Evolutionary conservation across 169 alveolate genomes (phyloP), one percentile per base, ranked within the genome.

Genomic region (Cryptosporidium ubiquitum): DNA sequence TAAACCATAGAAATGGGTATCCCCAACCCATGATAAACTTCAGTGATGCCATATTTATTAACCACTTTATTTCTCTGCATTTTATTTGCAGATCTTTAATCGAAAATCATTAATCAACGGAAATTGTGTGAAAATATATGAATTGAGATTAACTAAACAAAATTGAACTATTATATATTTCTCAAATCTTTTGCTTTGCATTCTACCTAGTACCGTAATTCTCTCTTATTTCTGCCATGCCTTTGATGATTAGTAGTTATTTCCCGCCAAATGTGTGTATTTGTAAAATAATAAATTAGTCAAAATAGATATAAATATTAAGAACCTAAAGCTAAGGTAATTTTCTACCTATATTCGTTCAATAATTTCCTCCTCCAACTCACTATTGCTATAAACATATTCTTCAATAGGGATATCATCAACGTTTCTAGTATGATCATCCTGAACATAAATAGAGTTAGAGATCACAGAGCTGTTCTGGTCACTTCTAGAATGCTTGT

Each of bases 351-450:
- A 79, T n/a, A 79, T 73, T 61, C 66, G 47, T 20, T 79, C 89
- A 42, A 64, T 18, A 42, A 79, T 58, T 40, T 79, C 89, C 40
- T 79, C 89, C 51, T 79, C 89, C 42, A 79, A 42, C 12, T 79
- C 75, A 26, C 89, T 79, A 61, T 79, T 35, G 39, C 89, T 79
- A 79, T 79, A 79, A 35, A 33, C 68, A 42, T 79, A 79, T 29
- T 79, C 75, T 42, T 79, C 89, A 35, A 79, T 79, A 7, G 55
- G 79, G 26, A 64, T 64, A 37, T 79, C 74, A 16, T 79, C 89
- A 6, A 44, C 40, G 10, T 61, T 79, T 61, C 55, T 58, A 20
- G 29, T 1, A 12, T 64, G 71, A 6, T 79, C 75, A 33, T 79
- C 75, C 37, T 79, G 68, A 14, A 18, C 33, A 33, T 47, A 61